A percentile compares a stretch with the other conserved stretches of the same genome.
These are phyloP conservation scores for Elymus sibiricus DNA, from an alignment of 176 grass and related monocot genomes.

Conservation along the genomic window DNA sequence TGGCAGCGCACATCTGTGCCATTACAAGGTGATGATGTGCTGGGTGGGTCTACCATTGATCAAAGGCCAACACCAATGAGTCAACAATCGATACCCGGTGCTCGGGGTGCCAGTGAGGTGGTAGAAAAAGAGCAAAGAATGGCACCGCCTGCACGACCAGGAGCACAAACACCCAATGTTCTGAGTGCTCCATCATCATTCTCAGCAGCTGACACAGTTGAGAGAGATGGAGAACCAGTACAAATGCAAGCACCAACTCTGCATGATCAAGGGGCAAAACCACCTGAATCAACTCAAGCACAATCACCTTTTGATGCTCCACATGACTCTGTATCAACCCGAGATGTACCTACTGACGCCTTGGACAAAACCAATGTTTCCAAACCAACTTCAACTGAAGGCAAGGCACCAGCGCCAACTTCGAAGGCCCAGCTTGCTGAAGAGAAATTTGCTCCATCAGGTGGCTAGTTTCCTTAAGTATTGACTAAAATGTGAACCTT, in stretches of 20 bases:
- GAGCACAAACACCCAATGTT: constrained; percentile 13
- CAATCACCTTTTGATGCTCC: constrained; percentile 6
- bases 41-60: constrained; percentile 5
- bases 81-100: neutral
- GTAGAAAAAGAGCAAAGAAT: constrained; percentile 12
- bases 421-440: neutral
- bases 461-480: constrained; percentile 14
- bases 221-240: constrained; percentile 2
- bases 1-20: neutral
- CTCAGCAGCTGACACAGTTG: neutral
- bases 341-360: neutral
- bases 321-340: neutral
- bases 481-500: constrained; percentile 2
- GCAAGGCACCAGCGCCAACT: neutral
- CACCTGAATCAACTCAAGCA: constrained; percentile 2
- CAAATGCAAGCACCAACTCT: constrained; percentile 24
- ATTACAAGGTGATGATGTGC: neutral
- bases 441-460: neutral
- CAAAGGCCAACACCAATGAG: constrained; percentile 16
- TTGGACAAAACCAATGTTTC: neutral
- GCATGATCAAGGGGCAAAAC: neutral
- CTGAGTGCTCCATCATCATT: neutral
- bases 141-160: constrained; percentile 14
- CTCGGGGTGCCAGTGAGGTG: constrained; percentile 6
- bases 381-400: neutral